Evolutionary conservation across 805 yeast species (phyloP).

Genomic region (Candida ulmi): DNA sequence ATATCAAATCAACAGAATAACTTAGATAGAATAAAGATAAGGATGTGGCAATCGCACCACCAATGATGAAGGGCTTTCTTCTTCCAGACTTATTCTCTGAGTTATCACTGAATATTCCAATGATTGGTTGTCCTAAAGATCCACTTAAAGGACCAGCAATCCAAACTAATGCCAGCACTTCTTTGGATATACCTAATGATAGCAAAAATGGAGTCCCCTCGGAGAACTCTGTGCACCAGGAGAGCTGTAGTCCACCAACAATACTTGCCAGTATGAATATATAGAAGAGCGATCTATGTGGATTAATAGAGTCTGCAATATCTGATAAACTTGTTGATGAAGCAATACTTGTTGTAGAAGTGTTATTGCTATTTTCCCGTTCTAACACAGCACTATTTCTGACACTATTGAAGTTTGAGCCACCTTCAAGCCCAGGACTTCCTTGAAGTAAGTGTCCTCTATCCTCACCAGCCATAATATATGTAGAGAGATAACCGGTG

Average conservation of each 20-base stretch:
- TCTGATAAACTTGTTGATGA: constrained; percentile 15
- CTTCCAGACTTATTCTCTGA: constrained; percentile 41
- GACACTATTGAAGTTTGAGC: neutral
- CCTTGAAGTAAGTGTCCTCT: no score
- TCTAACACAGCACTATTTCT: neutral
- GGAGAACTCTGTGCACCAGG: constrained; percentile 63
- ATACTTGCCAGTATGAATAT: constrained; percentile 40
- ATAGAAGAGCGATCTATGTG: constrained; percentile 38
- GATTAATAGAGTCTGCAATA: constrained; percentile 30
- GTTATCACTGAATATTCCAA: constrained; percentile 54
- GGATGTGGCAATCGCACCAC: constrained; percentile 46
- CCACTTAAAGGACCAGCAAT: constrained; percentile 65
- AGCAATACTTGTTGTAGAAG: constrained; percentile 3
- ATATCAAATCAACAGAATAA: constrained; percentile 38
- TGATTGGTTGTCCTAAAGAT: constrained; percentile 56
- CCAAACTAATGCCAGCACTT: constrained; percentile 54
- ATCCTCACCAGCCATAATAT: no score
- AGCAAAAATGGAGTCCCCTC: constrained; percentile 57
- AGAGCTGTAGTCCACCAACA: constrained; percentile 54
- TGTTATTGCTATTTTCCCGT: neutral
- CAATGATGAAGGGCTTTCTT: constrained; percentile 50
- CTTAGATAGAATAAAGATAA: constrained; percentile 39
- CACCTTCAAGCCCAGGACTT: no score
- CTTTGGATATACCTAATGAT: constrained; percentile 58
- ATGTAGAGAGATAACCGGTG: no score